Conservation (phyloP, 371 early-diverging fungal genomes). For the Mycotypha africana region DNA sequence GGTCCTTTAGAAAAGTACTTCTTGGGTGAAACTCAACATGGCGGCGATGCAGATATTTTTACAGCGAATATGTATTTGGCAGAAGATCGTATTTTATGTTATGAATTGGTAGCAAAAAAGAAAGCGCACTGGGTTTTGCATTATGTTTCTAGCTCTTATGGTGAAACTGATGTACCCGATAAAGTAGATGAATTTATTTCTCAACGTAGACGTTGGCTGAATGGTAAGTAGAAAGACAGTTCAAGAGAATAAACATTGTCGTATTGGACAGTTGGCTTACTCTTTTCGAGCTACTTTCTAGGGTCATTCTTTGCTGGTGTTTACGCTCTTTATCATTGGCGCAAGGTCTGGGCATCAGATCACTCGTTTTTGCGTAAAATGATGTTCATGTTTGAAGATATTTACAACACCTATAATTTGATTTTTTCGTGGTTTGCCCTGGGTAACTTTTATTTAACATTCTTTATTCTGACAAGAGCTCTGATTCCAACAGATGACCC, state of each 20-base stretch:
- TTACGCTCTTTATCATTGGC: conserved; percentile 55
- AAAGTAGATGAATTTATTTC: conserved; percentile 74
- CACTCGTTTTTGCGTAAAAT: conserved; percentile 64
- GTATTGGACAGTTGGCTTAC: too few species aligned
- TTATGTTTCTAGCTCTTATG: conserved; percentile 63
- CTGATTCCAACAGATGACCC: conserved; percentile 21
- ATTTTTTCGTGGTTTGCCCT: conserved; percentile 73
- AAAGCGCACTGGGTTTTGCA: conserved; percentile 67
- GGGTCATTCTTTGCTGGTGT: conserved; percentile 65
- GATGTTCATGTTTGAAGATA: conserved; percentile 55
- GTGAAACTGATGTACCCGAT: conserved; percentile 83
- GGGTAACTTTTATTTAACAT: conserved; percentile 77
- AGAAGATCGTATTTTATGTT: conserved; percentile 88
- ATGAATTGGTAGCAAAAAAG: conserved; percentile 75
- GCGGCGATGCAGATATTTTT: conserved; percentile 60
- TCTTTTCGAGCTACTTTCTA: too few species aligned
- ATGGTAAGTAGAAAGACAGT: conserved; percentile 40
- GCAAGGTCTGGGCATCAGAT: conserved; percentile 52
- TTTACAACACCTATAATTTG: conserved; percentile 58
- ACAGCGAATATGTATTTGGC: conserved; percentile 76
- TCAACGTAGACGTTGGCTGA: conserved; percentile 87
- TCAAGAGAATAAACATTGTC: background rate
- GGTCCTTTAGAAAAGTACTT: conserved; percentile 90
- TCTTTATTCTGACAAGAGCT: conserved; percentile 61
- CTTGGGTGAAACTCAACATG: conserved; percentile 87